These are phyloP conservation scores for Macadamia tetraphylla DNA, from an alignment of 164 flowering plant genomes.

Conservation along the genomic window DNA sequence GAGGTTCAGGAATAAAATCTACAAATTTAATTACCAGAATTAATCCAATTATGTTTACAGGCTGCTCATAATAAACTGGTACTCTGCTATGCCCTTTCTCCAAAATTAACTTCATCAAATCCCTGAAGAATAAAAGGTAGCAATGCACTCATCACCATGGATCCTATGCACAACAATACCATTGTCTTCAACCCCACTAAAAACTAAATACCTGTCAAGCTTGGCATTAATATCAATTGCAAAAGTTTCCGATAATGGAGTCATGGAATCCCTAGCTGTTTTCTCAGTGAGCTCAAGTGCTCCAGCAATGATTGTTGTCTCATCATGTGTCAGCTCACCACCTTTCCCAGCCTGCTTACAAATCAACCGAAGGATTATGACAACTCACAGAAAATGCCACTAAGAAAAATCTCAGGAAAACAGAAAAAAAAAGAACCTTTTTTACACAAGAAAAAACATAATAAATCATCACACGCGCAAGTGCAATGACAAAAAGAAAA, in stretches of 20 bases:
- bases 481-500: not conserved
- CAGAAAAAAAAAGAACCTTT: not conserved
- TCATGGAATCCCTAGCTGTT: slow-evolving; percentile 92
- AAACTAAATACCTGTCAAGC: slow-evolving; percentile 33
- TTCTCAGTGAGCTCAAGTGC: slow-evolving; percentile 87
- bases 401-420: not conserved
- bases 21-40: slow-evolving; percentile 49
- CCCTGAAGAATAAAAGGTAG: slow-evolving; percentile 22
- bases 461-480: not conserved
- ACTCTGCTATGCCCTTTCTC: slow-evolving; percentile 87
- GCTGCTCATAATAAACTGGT: slow-evolving; percentile 89
- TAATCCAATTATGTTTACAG: slow-evolving; percentile 85
- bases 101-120: slow-evolving; percentile 48
- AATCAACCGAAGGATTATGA: not conserved
- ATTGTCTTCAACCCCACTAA: not conserved
- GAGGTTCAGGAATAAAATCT: not conserved
- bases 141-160: not conserved
- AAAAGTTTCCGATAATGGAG: slow-evolving; percentile 84
- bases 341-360: slow-evolving; percentile 91
- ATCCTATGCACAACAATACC: not conserved
- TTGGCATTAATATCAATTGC: slow-evolving; percentile 77
- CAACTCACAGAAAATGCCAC: not conserved
- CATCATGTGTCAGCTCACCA: slow-evolving; percentile 94
- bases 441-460: not conserved
- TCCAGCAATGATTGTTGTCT: slow-evolving; percentile 97